These are phyloP conservation scores for Botrytis medusae DNA, from an alignment of 2,329 filamentous ascomycete genomes.

Conservation along the genomic window DNA sequence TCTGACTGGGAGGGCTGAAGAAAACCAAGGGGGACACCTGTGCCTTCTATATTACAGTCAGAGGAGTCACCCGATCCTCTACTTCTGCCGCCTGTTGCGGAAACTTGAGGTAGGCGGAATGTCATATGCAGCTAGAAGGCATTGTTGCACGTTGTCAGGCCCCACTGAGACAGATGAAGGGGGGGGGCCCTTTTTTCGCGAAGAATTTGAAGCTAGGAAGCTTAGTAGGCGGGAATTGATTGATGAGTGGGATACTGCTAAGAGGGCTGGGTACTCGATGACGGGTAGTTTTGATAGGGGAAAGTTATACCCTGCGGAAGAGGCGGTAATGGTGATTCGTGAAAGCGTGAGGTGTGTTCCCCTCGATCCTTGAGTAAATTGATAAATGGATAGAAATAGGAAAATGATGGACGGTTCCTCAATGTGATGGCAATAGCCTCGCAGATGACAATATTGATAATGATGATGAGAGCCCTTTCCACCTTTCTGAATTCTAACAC, in stretches of 20 bases:
- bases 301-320: neutral
- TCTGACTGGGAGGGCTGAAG: slow-evolving; percentile 5
- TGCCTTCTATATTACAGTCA: slow-evolving; percentile 18
- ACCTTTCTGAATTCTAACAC: neutral
- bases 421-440: neutral
- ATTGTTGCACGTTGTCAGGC: slow-evolving; percentile 19
- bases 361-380: neutral
- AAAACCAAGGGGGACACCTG: slow-evolving; percentile 10
- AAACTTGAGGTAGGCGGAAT: slow-evolving; percentile 11
- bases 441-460: neutral
- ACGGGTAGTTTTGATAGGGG: neutral
- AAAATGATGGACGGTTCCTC: neutral
- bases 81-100: slow-evolving; percentile 21
- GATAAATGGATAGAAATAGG: neutral
- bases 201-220: slow-evolving; percentile 2
- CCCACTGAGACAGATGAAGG: slow-evolving; percentile 15
- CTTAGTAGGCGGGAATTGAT: neutral
- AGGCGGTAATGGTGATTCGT: slow-evolving; percentile 6
- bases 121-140: slow-evolving; percentile 23
- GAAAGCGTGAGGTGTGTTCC: neutral
- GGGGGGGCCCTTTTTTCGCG: neutral
- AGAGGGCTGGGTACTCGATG: neutral
- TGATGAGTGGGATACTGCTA: slow-evolving; percentile 2
- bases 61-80: slow-evolving; percentile 19
- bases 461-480: neutral